Conservation (phyloP, 805 yeast species). For the Yarrowia sp. region DNA sequence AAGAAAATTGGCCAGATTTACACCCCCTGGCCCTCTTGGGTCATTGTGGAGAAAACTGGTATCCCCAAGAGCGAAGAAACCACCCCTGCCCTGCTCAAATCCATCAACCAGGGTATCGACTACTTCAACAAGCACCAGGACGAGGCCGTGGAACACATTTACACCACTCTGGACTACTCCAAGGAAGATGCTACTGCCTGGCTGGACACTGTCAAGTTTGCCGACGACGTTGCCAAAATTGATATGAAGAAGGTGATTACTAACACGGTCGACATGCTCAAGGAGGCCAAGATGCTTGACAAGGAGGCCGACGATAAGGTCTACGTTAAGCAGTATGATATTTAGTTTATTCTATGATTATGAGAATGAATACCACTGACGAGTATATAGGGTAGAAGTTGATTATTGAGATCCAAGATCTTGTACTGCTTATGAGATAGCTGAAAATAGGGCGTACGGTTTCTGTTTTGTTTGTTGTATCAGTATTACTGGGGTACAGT, state of each 20-base stretch:
- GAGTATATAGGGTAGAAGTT: too few species aligned
- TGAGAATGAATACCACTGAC: too few species aligned
- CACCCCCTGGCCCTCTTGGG: slow-evolving; percentile 98
- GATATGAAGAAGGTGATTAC: slow-evolving; percentile 47
- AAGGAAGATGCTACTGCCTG: slow-evolving; percentile 75
- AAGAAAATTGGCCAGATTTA: slow-evolving; percentile 81
- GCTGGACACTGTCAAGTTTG: slow-evolving; percentile 73
- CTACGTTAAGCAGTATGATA: slow-evolving; percentile 25
- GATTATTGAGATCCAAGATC: too few species aligned
- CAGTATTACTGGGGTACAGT: too few species aligned
- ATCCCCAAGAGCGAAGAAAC: slow-evolving; percentile 32
- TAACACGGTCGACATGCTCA: slow-evolving; percentile 56
- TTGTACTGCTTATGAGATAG: too few species aligned
- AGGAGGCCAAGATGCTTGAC: slow-evolving; percentile 58
- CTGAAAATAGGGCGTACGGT: too few species aligned
- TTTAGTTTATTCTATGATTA: too few species aligned
- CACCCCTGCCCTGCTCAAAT: slow-evolving; percentile 45
- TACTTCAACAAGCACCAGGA: slow-evolving; percentile 60
- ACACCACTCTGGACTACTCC: slow-evolving; percentile 67
- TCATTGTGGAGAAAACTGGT: slow-evolving; percentile 54
- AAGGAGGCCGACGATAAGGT: slow-evolving; percentile 29
- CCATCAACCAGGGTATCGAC: slow-evolving; percentile 62
- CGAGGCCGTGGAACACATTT: slow-evolving; percentile 64
- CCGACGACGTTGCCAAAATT: slow-evolving; percentile 47
- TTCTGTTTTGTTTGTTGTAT: too few species aligned